A percentile compares a stretch with the other conserved stretches of the same genome.
These are phyloP conservation scores for Cicer cuneatum DNA, from an alignment of 306 rosid species.

Conservation along the genomic window DNA sequence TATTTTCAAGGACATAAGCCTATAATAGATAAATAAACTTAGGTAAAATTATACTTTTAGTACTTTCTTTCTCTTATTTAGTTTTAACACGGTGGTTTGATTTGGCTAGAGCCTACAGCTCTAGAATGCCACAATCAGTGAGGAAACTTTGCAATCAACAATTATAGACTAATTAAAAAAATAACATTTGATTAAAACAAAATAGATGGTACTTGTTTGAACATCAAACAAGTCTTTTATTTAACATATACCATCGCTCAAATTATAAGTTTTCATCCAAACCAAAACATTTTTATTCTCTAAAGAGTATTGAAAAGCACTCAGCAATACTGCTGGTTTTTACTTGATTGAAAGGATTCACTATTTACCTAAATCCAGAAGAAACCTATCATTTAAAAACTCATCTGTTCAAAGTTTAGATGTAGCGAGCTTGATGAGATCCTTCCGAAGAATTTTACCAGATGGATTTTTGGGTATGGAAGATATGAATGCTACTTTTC, in stretches of 20 bases:
- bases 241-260: not conserved
- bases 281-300: conserved; percentile 23
- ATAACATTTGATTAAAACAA: too few species aligned
- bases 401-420: conserved; percentile 62
- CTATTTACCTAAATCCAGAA: not conserved
- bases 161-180: too few species aligned
- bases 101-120: too few species aligned
- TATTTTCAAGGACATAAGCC: too few species aligned
- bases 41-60: too few species aligned
- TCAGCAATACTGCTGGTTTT: not conserved
- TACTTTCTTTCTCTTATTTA: too few species aligned
- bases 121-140: too few species aligned
- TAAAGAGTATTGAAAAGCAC: not conserved
- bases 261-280: not conserved
- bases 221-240: too few species aligned
- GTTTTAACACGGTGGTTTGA: too few species aligned
- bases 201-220: too few species aligned
- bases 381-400: not conserved
- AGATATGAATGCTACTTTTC: conserved; percentile 77
- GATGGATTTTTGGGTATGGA: conserved; percentile 88
- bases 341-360: not conserved
- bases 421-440: conserved; percentile 81
- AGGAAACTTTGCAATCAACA: too few species aligned
- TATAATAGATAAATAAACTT: too few species aligned
- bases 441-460: conserved; percentile 96